Base-by-base conservation (phyloP, 225 moss, liverwort and hornwort species). In the Lunularia cruciata region DNA sequence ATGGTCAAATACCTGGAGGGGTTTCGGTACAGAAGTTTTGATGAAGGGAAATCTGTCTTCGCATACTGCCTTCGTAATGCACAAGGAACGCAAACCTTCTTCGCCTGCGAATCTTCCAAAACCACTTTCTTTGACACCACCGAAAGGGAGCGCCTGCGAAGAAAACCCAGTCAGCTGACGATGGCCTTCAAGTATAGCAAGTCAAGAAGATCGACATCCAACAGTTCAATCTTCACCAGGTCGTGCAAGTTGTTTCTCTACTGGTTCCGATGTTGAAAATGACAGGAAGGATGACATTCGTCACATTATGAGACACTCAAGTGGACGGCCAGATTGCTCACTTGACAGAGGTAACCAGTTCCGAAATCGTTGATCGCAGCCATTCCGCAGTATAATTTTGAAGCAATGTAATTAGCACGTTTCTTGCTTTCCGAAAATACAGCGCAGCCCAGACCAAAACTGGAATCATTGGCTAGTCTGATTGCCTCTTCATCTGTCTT, bases 81-180 rank as follows among this genome's bases (percentile, higher is more conserved):
- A 85, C 68, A 81, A 62, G n/a, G 75, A 75, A 45, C 85, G 73
- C 54, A 85, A 68, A 27, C 85, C 85, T 68, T 85, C 85, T 56
- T 73, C 78, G 8, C 85, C 85, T 7, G 81, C 85, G 67, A 85
- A 73, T 72, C 76, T 78, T 48, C 78, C 85, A 73, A 85, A 81
- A 30, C 85, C 85, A 70, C 85, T 85, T 28, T 85, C 54, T 66
- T 76, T 81, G 38, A 81, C 81, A 16, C 85, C 85, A 76, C 85
- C 85, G 64, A 84, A 84, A n/a, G 84, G 84, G 20, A 84, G 84
- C 59, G 81, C 74, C 81, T 83, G 76, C 76, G 76, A 3, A 57
- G 62, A 36, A 3, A 20, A 36, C 16, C 0, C 46, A 18, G 69
- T 23, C 69, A 54, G 40, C 6, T 6, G 6, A 40, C 6, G 13